Conservation (phyloP, 225 moss, liverwort and hornwort genomes). For the Pseudoscleropodium purum region DNA sequence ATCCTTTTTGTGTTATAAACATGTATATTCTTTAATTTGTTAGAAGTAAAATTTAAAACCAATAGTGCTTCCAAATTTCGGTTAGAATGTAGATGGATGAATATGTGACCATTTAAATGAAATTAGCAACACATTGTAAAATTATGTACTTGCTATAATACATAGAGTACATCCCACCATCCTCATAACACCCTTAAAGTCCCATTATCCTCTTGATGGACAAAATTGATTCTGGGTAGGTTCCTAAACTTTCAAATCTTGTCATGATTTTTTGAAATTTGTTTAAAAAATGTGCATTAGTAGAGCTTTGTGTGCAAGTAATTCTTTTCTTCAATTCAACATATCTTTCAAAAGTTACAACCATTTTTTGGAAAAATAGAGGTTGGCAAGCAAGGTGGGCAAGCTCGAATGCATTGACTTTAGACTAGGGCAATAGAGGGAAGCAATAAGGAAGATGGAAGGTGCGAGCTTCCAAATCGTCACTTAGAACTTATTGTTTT, state of each 20-base stretch:
- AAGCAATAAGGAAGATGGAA: no score
- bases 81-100: neutral
- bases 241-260: neutral
- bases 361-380: neutral
- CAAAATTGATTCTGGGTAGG: no score
- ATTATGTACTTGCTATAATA: neutral
- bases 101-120: neutral
- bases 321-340: neutral
- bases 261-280: neutral
- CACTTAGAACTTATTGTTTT: no score
- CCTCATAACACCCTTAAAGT: neutral
- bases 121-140: no score
- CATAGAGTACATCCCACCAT: neutral
- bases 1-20: no score
- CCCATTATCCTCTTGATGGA: rapidly evolving
- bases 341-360: no score
- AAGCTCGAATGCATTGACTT: neutral
- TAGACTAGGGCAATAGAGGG: rapidly evolving
- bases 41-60: no score
- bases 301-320: neutral
- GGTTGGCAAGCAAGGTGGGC: rapidly evolving
- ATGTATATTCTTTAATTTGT: neutral
- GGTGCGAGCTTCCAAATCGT: no score
- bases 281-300: no score
- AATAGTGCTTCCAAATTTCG: neutral